These are phyloP conservation scores for Lactarius evosmus DNA, from an alignment of 768 basidiomycete species.

Conservation along the genomic window DNA sequence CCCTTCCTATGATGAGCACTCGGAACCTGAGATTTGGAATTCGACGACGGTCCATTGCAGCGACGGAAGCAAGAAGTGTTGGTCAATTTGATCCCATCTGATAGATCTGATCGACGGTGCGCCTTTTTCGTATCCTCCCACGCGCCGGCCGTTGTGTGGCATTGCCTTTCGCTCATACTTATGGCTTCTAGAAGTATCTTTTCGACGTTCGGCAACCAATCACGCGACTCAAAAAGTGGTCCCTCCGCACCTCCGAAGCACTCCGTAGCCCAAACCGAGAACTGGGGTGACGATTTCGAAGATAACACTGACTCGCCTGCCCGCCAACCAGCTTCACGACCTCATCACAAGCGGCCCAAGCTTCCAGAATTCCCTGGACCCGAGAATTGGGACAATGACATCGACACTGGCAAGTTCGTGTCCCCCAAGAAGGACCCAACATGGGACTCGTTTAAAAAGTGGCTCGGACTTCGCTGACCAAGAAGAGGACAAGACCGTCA, in stretches of 20 bases:
- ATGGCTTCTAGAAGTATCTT: slow-evolving; percentile 12
- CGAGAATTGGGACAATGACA: slow-evolving; percentile 67
- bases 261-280: slow-evolving; percentile 41
- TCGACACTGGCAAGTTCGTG: slow-evolving; percentile 43
- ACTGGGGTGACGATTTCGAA: slow-evolving; percentile 69
- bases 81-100: too few species aligned
- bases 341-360: slow-evolving; percentile 33
- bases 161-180: background rate
- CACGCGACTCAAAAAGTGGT: slow-evolving; percentile 38
- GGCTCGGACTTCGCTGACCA: slow-evolving; percentile 48
- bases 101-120: too few species aligned
- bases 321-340: slow-evolving; percentile 26
- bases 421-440: slow-evolving; percentile 36
- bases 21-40: too few species aligned
- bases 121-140: too few species aligned
- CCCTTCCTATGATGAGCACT: too few species aligned
- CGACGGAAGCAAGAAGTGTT: too few species aligned
- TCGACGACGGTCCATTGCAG: too few species aligned
- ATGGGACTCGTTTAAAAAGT: slow-evolving; percentile 46
- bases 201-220: slow-evolving; percentile 6
- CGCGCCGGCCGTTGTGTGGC: too few species aligned
- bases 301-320: slow-evolving; percentile 47
- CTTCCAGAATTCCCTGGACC: slow-evolving; percentile 33
- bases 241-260: slow-evolving; percentile 49
- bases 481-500: slow-evolving; percentile 73